Evolutionary conservation across 208 protist genomes (phyloP).

Genomic region (Trypanosoma grayi): DNA sequence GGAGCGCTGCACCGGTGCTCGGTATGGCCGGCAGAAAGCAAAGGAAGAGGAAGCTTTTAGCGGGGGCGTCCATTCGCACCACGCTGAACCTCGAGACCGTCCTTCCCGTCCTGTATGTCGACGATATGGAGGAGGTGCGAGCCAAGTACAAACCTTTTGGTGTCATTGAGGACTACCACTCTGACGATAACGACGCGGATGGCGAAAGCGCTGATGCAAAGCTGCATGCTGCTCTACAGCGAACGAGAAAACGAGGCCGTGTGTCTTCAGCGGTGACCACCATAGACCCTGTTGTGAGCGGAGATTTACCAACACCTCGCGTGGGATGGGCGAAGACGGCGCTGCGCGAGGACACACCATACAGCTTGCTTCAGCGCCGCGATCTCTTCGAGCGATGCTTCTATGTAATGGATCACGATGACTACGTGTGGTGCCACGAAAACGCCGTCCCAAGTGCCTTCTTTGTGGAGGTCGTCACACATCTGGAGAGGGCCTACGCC

Average conservation of each 20-base stretch:
- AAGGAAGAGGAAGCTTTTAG: constrained; percentile 8
- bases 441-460: constrained; percentile 27
- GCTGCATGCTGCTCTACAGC: not conserved
- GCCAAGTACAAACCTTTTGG: constrained; percentile 52
- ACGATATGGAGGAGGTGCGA: constrained; percentile 31
- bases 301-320: constrained; percentile 1
- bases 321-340: constrained; percentile 33
- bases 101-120: constrained; percentile 48
- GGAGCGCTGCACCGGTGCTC: not conserved
- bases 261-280: not conserved
- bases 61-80: constrained; percentile 37
- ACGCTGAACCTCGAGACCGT: constrained; percentile 52
- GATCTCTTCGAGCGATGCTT: constrained; percentile 45
- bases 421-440: constrained; percentile 61
- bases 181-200: constrained; percentile 29
- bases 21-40: not conserved
- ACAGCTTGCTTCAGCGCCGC: constrained; percentile 36
- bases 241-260: not conserved
- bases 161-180: constrained; percentile 66
- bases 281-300: not conserved
- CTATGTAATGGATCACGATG: constrained; percentile 67
- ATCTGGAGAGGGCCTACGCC: constrained; percentile 67
- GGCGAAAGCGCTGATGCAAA: not conserved
- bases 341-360: constrained; percentile 34
- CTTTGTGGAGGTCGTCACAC: constrained; percentile 52